These are phyloP conservation scores for Cucurbita maxima DNA, from an alignment of 306 rosid genomes.

Conservation along the genomic window DNA sequence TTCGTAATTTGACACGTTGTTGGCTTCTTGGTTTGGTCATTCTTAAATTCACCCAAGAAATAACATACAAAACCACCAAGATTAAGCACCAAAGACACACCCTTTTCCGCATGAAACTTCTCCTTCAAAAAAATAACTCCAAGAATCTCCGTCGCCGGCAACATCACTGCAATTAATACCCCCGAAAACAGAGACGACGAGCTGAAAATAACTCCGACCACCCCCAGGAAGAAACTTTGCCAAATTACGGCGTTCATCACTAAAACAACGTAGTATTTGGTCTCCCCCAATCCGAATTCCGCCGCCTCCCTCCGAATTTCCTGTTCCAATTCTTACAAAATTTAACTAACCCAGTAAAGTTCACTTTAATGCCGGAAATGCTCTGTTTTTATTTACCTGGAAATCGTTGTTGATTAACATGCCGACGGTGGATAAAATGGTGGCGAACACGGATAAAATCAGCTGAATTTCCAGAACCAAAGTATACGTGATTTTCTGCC, in stretches of 20 bases:
- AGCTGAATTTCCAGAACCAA: constrained; percentile 70
- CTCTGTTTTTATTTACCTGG: constrained; percentile 23
- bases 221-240: constrained; percentile 74
- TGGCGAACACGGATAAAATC: constrained; percentile 51
- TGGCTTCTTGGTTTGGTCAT: constrained; percentile 10
- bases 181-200: constrained; percentile 57
- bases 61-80: constrained; percentile 65
- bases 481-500: constrained; percentile 40
- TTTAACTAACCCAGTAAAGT: too few species aligned
- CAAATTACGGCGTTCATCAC: constrained; percentile 44
- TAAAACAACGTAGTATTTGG: constrained; percentile 37
- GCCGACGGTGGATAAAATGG: constrained; percentile 49
- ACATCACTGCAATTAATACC: constrained; percentile 34
- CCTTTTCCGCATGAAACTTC: constrained; percentile 45
- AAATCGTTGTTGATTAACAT: constrained; percentile 70
- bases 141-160: constrained; percentile 43
- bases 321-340: constrained; percentile 4
- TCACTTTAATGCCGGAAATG: too few species aligned
- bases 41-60: constrained; percentile 50
- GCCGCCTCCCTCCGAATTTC: constrained; percentile 57
- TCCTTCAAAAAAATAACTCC: constrained; percentile 56
- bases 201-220: constrained; percentile 57
- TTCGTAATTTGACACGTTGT: neutral
- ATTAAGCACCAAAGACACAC: constrained; percentile 37
- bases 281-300: constrained; percentile 36